phyloP scores from a whole-genome alignment of 768 basidiomycete genomes.

The Suillus clintonianus region DNA sequence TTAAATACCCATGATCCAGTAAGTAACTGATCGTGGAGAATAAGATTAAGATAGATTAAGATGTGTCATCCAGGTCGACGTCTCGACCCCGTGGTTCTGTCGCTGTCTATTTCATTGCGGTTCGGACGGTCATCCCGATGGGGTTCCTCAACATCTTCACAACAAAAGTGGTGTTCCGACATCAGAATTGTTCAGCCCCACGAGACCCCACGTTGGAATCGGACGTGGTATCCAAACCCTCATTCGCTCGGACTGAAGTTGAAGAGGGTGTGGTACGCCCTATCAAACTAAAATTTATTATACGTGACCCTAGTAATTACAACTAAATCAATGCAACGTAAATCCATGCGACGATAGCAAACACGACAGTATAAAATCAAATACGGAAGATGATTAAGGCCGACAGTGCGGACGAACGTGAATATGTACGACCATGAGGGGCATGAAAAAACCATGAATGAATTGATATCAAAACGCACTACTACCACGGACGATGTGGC shows the following conservation, averaged over 20 bases:
- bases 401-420: conserved; percentile 9
- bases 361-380: conserved; percentile 9
- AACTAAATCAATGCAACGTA: conserved; percentile 6
- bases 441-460: not conserved
- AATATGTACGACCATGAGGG: conserved; percentile 6
- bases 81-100: conserved; percentile 10
- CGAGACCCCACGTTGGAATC: not conserved
- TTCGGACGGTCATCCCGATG: not conserved
- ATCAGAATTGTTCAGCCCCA: not conserved
- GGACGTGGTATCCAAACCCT: not conserved
- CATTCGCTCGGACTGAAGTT: not conserved
- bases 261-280: not conserved
- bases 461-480: conserved; percentile 3
- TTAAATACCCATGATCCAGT: conserved; percentile 8
- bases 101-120: not conserved
- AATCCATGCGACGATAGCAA: conserved; percentile 8
- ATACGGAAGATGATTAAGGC: conserved; percentile 7
- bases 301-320: conserved; percentile 6
- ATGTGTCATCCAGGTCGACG: not conserved
- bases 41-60: conserved; percentile 4
- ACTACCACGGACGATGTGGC: conserved; percentile 51
- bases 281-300: conserved; percentile 1
- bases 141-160: conserved; percentile 1
- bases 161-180: not conserved
- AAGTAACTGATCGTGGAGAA: conserved; percentile 9